These are phyloP conservation scores for Bjerkandera adusta DNA, from an alignment of 1,284 basidiomycete genomes.

Conservation along the genomic window DNA sequence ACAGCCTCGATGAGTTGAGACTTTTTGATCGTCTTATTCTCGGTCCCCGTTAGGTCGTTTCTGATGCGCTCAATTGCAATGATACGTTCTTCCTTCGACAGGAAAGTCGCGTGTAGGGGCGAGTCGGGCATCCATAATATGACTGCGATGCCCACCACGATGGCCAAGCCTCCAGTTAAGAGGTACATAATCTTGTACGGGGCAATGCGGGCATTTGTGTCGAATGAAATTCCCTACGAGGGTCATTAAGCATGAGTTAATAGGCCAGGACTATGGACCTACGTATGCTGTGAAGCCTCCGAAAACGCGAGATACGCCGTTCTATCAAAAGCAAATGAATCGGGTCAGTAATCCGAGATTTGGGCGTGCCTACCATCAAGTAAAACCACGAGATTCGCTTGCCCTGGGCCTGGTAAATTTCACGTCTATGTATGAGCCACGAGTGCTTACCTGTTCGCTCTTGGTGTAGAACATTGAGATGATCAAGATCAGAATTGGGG, in stretches of 20 bases:
- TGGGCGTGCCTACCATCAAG: conserved; percentile 46
- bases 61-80: conserved; percentile 65
- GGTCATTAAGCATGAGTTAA: not conserved
- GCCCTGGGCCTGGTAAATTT: conserved; percentile 34
- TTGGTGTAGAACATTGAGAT: conserved; percentile 73
- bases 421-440: not conserved
- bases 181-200: conserved; percentile 66
- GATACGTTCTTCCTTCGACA: conserved; percentile 58
- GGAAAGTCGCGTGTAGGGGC: conserved; percentile 55
- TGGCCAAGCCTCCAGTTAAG: conserved; percentile 58
- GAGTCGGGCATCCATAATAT: conserved; percentile 66
- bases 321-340: conserved; percentile 14
- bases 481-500: conserved; percentile 60
- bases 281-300: conserved; percentile 67
- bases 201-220: conserved; percentile 41
- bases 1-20: conserved; percentile 58
- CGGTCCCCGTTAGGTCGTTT: conserved; percentile 63
- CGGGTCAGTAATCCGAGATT: not conserved
- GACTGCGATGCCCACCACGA: conserved; percentile 55
- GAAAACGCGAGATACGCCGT: conserved; percentile 38
- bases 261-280: not conserved
- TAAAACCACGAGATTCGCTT: conserved; percentile 69
- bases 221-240: conserved; percentile 50
- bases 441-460: conserved; percentile 50
- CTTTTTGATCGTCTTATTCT: conserved; percentile 59